These are phyloP conservation scores for Skeletonema marinoi DNA, from an alignment of 108 stramenopile species.

Conservation along the genomic window DNA sequence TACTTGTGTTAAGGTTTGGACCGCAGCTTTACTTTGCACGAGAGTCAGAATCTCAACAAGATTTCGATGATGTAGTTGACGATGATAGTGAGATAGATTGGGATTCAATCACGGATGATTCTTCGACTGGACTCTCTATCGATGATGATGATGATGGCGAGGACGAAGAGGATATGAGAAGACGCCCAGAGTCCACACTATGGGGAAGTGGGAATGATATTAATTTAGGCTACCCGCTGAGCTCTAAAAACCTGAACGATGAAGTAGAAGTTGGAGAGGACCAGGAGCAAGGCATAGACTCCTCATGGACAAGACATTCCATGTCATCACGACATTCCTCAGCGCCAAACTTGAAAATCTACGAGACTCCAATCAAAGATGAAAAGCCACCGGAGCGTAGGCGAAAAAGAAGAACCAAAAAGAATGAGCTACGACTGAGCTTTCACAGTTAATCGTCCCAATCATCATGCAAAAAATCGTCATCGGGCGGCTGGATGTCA, in stretches of 20 bases:
- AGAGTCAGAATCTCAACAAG: constrained; percentile 22
- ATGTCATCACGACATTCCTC: constrained; percentile 14
- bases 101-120: constrained; percentile 25
- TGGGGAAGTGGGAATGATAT: background rate
- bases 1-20: constrained; percentile 27
- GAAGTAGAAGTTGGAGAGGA: background rate
- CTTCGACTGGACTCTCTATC: constrained; percentile 12
- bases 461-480: background rate
- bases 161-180: background rate
- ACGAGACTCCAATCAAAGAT: constrained; percentile 25
- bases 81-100: constrained; percentile 7
- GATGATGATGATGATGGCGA: constrained; percentile 7
- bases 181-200: background rate
- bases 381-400: background rate
- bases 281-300: background rate
- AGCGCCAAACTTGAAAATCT: constrained; percentile 19
- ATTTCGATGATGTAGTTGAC: constrained; percentile 15
- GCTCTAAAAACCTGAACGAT: background rate
- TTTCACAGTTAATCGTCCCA: background rate
- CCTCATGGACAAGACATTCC: background rate
- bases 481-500: background rate
- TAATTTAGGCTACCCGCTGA: background rate
- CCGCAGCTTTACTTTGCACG: constrained; percentile 24
- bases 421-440: background rate
- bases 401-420: background rate